These are phyloP conservation scores for Beta vulgaris DNA, from an alignment of 148 eudicot species.

Conservation along the genomic window DNA sequence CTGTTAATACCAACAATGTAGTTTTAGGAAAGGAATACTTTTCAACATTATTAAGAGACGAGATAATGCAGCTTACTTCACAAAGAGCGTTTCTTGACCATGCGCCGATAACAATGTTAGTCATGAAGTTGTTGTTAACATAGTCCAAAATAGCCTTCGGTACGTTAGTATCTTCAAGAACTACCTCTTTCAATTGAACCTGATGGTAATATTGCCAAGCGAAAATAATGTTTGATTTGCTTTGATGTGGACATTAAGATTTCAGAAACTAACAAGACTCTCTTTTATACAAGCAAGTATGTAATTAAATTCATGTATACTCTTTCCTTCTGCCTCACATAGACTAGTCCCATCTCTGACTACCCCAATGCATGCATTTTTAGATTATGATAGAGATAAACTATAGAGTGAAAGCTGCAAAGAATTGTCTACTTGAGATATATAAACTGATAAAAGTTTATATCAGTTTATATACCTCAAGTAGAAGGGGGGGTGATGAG, in stretches of 20 bases:
- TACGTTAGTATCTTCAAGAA: slow-evolving; percentile 52
- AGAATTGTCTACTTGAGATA: too few relatives aligned
- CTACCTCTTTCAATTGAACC: slow-evolving; percentile 49
- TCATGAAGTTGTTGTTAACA: slow-evolving; percentile 36
- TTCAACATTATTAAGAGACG: not conserved
- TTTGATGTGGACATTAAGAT: not conserved
- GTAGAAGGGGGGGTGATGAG: slow-evolving; percentile 18
- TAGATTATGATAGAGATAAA: too few relatives aligned
- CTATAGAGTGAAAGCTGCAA: too few relatives aligned
- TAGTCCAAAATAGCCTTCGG: slow-evolving; percentile 50
- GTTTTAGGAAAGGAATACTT: slow-evolving; percentile 7
- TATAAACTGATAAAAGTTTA: too few relatives aligned
- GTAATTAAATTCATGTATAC: too few relatives aligned
- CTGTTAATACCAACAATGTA: slow-evolving; percentile 28
- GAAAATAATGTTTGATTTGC: not conserved
- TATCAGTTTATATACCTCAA: too few relatives aligned
- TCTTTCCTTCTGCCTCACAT: too few relatives aligned
- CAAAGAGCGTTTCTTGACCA: slow-evolving; percentile 41
- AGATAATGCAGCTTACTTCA: slow-evolving; percentile 35
- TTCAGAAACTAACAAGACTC: not conserved
- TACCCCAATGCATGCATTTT: too few relatives aligned
- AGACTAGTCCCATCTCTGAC: too few relatives aligned
- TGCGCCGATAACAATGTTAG: slow-evolving; percentile 62
- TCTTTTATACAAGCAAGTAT: too few relatives aligned
- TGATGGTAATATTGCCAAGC: slow-evolving; percentile 26